phyloP scores from a whole-genome alignment of 2,329 filamentous ascomycete species.

The Microdochium trichocladiopsis region DNA sequence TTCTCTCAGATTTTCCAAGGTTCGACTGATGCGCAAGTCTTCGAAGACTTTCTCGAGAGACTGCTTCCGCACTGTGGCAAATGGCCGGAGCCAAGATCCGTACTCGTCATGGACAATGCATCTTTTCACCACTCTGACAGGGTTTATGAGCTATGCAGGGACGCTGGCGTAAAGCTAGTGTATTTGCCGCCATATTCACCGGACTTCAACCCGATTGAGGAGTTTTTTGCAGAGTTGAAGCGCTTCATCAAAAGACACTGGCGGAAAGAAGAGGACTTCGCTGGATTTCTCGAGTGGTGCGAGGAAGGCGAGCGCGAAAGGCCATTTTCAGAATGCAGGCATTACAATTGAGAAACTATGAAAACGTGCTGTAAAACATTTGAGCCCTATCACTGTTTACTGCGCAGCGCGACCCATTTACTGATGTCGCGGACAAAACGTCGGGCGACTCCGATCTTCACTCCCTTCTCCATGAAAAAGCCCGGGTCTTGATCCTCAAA shows the following conservation, averaged over 20 bases:
- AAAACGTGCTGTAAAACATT: neutral
- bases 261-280: neutral
- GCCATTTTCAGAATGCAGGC: too few species aligned
- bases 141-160: conserved; percentile 13
- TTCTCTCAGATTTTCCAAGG: too few species aligned
- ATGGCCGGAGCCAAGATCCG: too few species aligned
- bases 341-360: neutral
- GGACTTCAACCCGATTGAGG: conserved; percentile 5
- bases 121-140: conserved; percentile 15
- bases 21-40: too few species aligned
- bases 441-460: neutral
- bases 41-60: too few species aligned
- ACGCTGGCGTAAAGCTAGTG: conserved; percentile 7
- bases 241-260: neutral
- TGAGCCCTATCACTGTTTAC: neutral
- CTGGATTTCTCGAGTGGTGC: neutral
- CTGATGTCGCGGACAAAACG: neutral
- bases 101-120: too few species aligned
- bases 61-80: too few species aligned
- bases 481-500: too few species aligned
- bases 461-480: too few species aligned
- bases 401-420: neutral
- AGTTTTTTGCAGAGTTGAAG: conserved; percentile 3
- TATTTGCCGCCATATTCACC: conserved; percentile 5
- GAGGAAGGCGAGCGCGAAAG: neutral